phyloP scores from a whole-genome alignment of 2,329 filamentous ascomycete genomes.

The Podosphaera fusca region DNA sequence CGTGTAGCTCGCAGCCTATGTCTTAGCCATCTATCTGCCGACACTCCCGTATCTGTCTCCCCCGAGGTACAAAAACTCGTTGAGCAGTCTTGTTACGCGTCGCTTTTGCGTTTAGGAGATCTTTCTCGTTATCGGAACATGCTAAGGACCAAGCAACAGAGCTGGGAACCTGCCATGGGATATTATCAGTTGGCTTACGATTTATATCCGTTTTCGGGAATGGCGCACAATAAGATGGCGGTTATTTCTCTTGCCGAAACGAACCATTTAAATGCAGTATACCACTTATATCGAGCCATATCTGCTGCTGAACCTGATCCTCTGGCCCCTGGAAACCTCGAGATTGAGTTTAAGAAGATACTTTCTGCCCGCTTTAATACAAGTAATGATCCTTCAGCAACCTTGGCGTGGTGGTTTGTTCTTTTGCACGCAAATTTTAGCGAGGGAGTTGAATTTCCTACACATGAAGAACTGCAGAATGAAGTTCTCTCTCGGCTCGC shows the following conservation, averaged over 20 bases:
- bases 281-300: constrained; percentile 70
- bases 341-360: constrained; percentile 53
- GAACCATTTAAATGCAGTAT: constrained; percentile 66
- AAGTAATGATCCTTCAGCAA: constrained; percentile 20
- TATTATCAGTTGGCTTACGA: constrained; percentile 69
- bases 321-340: constrained; percentile 52
- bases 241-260: constrained; percentile 59
- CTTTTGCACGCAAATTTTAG: constrained; percentile 70
- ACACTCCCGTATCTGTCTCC: constrained; percentile 9
- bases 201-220: constrained; percentile 55
- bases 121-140: constrained; percentile 68
- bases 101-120: constrained; percentile 71
- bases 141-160: constrained; percentile 42
- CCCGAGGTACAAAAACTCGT: constrained; percentile 22
- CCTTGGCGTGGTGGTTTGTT: constrained; percentile 61
- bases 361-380: constrained; percentile 18
- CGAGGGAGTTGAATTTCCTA: constrained; percentile 48
- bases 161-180: constrained; percentile 57
- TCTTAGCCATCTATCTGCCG: constrained; percentile 10
- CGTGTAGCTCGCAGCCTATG: constrained; percentile 14
- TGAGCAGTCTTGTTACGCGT: constrained; percentile 54
- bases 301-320: constrained; percentile 53
- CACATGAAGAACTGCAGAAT: constrained; percentile 60
- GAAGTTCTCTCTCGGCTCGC: constrained; percentile 63
- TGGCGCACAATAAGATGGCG: constrained; percentile 74